Conservation (phyloP, 1,139 yeast genomes). For the Pichia kudriavzevii region DNA sequence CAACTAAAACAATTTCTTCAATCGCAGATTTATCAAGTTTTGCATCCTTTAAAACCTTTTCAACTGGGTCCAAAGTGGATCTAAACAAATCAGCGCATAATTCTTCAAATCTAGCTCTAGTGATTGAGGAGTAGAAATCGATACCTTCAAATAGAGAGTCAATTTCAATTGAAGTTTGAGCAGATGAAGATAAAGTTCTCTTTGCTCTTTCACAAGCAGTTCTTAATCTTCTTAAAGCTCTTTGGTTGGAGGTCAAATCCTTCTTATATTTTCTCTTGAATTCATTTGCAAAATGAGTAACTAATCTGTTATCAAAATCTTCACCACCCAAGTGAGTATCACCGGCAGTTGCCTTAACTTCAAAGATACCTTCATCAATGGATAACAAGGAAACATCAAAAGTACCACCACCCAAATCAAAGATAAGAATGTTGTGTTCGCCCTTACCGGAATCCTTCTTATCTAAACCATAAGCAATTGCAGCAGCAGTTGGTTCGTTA, state of each 20-base stretch:
- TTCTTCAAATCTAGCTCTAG: constrained; percentile 99
- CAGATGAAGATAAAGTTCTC: constrained; percentile 96
- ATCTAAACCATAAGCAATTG: constrained; percentile 58
- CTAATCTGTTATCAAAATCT: constrained; percentile 79
- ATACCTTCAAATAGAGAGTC: constrained; percentile 96
- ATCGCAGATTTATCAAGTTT: constrained; percentile 83
- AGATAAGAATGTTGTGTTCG: constrained; percentile 83
- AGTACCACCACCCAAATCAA: constrained; percentile 98
- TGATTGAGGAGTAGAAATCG: constrained; percentile 92
- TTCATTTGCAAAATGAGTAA: constrained; percentile 70
- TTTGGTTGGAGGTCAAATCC: constrained; percentile 67
- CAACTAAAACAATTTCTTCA: constrained; percentile 95
- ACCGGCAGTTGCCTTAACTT: constrained; percentile 97
- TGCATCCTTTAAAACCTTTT: constrained; percentile 95
- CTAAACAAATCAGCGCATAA: constrained; percentile 93
- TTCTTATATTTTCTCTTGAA: constrained; percentile 80
- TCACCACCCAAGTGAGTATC: constrained; percentile 99
- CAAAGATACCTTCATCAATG: constrained; percentile 93
- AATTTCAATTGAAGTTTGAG: constrained; percentile 94
- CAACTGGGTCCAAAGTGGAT: constrained; percentile 95
- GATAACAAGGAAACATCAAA: constrained; percentile 91
- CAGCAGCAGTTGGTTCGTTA: constrained; percentile 59
- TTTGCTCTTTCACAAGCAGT: constrained; percentile 99
- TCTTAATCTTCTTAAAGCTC: constrained; percentile 92
- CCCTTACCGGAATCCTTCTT: constrained; percentile 55